Percentiles rank a stretch among this genome's conserved stretches.
Conservation (phyloP, 495 filamentous ascomycete genomes). For the Schizothecium vesticola region DNA sequence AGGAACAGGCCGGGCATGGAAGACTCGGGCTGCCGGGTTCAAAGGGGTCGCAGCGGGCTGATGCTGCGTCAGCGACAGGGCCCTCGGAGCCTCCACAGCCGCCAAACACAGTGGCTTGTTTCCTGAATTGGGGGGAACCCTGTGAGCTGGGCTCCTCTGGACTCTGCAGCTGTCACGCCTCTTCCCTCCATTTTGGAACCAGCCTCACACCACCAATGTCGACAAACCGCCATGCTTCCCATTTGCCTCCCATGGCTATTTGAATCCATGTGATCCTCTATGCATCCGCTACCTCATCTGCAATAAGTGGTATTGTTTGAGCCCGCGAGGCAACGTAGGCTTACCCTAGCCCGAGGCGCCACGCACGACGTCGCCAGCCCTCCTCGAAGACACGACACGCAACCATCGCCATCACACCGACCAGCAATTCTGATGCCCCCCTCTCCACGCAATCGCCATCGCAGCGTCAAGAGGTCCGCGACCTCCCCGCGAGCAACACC, state of each 20-base stretch:
- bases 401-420: slow-evolving; percentile 2
- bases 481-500: slow-evolving; percentile 21
- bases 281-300: not conserved
- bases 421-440: slow-evolving; percentile 28
- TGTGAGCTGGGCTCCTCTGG: too few species aligned
- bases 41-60: not conserved
- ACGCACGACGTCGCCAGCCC: not conserved
- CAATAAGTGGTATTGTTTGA: not conserved
- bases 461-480: slow-evolving; percentile 24
- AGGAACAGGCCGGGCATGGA: not conserved
- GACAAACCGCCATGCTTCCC: not conserved
- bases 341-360: not conserved
- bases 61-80: not conserved
- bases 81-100: not conserved
- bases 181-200: slow-evolving; percentile 3
- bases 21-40: not conserved
- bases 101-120: slow-evolving; percentile 9
- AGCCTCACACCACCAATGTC: not conserved
- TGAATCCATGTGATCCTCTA: not conserved
- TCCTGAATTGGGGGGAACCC: not conserved
- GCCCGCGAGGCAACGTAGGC: not conserved
- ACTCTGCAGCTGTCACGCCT: not conserved
- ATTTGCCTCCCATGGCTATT: not conserved
- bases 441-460: slow-evolving; percentile 12
- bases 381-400: slow-evolving; percentile 3